Base-by-base conservation (phyloP, 352 stramenopile genomes). In the Globisporangium heterothallicum region DNA sequence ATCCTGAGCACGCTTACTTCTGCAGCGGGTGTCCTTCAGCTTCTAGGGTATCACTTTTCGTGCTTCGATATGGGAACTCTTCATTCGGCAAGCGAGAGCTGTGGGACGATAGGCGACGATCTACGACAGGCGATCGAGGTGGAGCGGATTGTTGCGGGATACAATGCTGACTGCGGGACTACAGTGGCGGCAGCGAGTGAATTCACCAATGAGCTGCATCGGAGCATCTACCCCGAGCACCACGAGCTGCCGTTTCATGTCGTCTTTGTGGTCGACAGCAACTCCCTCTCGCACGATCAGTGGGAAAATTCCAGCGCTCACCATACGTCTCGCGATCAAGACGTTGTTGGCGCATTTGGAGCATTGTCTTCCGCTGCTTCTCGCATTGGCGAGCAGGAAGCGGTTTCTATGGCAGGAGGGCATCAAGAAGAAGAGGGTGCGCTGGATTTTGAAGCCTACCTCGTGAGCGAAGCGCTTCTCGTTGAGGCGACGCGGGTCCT, bases 381-480 rank as follows among this genome's bases (percentile, higher is more conserved):
- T 32, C 51, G 63, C 30, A 36, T 78, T 27, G 58, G 44, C 4
- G 57, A 65, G 14, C 24, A 57, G 12, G 8, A 30, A 32, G 35
- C 56, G 5, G 27, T 70, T 18, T 9, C 21, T 19, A 38, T 7
- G 36, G 52, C 29, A 10, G 21, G 0, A 32, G 9, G 14, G 22
- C 12, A 47, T 9, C 13, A 64, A 41, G 53, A 58, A 9, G 10
- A 51, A 12, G 56, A 42, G 4, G 50, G 44, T 13, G 45, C 38
- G 46, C 49, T 48, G 45, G 49, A 26, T n/a, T 85, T 88, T 32
- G 77, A 88, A 16, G 55, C 63, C 16, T 88, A 84, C 47, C 54
- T 88, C 12, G 72, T 85, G 29, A 64, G 58, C 12, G 77, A 88
- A 49, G 77, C 77, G 0, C 50, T 88, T 4, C 53, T 88, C 7